These are phyloP conservation scores for Lizonia empirigonia DNA, from an alignment of 2,329 filamentous ascomycete genomes.

Conservation along the genomic window DNA sequence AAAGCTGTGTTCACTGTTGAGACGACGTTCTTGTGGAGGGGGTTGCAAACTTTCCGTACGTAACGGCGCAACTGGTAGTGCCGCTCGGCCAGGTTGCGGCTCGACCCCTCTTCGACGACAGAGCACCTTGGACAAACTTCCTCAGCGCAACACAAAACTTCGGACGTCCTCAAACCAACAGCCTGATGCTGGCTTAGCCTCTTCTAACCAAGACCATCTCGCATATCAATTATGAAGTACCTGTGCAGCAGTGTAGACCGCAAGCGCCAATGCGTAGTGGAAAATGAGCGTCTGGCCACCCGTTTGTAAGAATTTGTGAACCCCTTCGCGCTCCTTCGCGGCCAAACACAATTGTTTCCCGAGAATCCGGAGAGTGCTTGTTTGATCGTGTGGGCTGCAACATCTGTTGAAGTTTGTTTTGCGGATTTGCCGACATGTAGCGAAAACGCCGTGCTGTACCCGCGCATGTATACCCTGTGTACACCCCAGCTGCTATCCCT, in stretches of 20 bases:
- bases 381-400: slow-evolving; percentile 8
- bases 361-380: slow-evolving; percentile 4
- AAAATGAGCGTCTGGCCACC: slow-evolving; percentile 8
- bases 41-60: too few relatives aligned
- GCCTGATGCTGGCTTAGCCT: not conserved
- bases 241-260: not conserved
- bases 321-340: not conserved
- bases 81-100: not conserved
- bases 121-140: not conserved
- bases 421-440: not conserved
- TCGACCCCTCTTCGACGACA: not conserved
- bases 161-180: not conserved
- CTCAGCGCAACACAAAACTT: slow-evolving; percentile 2
- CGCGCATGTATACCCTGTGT: not conserved
- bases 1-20: not conserved
- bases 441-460: not conserved
- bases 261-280: slow-evolving; percentile 1
- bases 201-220: not conserved
- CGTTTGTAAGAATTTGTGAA: not conserved
- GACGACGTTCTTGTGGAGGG: not conserved
- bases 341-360: not conserved
- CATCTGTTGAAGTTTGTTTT: not conserved
- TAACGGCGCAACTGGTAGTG: too few relatives aligned
- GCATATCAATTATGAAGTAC: not conserved
- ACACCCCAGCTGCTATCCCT: not conserved